Percentiles rank a stretch among this genome's conserved stretches.
Evolutionary conservation across 306 rosid genomes (phyloP).

Genomic region (Cucurbita ficifolia): DNA sequence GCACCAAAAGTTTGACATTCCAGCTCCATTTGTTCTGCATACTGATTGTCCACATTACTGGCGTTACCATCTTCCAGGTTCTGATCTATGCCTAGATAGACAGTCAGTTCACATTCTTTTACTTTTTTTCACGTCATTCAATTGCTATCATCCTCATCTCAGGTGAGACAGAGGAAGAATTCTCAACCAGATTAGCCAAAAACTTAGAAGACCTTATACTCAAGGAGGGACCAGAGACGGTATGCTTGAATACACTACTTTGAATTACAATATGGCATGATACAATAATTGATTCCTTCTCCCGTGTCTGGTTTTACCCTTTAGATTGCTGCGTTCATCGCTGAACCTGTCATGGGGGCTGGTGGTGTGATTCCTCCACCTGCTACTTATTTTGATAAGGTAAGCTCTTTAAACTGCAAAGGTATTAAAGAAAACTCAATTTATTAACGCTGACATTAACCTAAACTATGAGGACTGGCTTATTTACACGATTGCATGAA

Average conservation of each 20-base stretch:
- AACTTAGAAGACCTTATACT: constrained; percentile 74
- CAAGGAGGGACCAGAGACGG: constrained; percentile 98
- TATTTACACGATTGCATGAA: neutral
- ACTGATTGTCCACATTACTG: constrained; percentile 96
- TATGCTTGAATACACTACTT: constrained; percentile 13
- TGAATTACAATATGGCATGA: constrained; percentile 9
- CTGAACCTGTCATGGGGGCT: constrained; percentile 97
- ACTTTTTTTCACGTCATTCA: constrained; percentile 1
- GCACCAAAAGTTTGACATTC: constrained; percentile 88
- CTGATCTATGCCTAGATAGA: neutral
- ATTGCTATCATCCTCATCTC: constrained; percentile 13
- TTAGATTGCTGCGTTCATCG: constrained; percentile 97
- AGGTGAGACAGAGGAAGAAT: constrained; percentile 97
- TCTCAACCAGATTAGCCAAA: constrained; percentile 78
- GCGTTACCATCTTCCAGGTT: constrained; percentile 96
- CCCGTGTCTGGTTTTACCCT: neutral
- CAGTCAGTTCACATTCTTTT: neutral
- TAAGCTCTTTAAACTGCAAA: neutral
- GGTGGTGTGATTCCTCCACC: constrained; percentile 94
- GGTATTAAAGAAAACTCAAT: neutral
- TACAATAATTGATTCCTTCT: neutral
- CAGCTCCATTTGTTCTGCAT: constrained; percentile 85
- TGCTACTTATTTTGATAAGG: constrained; percentile 86
- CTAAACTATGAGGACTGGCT: neutral
- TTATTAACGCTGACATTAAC: neutral